Base-by-base conservation (phyloP, 495 filamentous ascomycete genomes). In the Talaromyces ruber region DNA sequence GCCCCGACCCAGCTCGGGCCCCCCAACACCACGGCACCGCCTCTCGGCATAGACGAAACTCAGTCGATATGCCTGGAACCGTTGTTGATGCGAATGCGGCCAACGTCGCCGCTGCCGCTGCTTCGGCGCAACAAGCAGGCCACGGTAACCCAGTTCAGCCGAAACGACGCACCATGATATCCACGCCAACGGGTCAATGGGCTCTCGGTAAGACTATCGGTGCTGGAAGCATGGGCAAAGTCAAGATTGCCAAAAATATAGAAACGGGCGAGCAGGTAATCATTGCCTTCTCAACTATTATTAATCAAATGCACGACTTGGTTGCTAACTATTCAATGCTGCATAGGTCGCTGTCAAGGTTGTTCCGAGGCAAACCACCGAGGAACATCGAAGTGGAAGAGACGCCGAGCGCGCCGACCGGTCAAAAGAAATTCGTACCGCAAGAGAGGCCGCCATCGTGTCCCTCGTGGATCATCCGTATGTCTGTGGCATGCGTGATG, bases 141-240 rank as follows among this genome's bases (percentile, higher is more conserved):
- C 64, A 60, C 74, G 55, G 64, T 25, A 67, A 74, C 67, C 67
- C 80, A 66, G 74, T 79, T 67, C 74, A 82, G 68, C 72, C 82
- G 30, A 84, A 86, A 63, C 85, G 91, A 65, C 84, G 92, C 63
- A 94, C 91, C 37, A 91, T 90, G 47, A 90, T 95, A 67, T 87
- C 86, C 32, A 91, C 92, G 4, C 84, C 84, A 28, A 90, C 90
- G 2, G 93, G 93, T 47, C 85, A 91, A 76, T 99, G 93, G 89
- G 82, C 90, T 26, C 81, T 99, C 54, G 94, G 93, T 22, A 98
- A 99, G 79, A 99, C 94, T 3, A 94, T 99, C 63, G 94, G 94
- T 53, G 92, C 93, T 60, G 94, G 94, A 11, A 97, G 93, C 71
- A 99, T 99, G 94, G 91, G 91, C 26, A 95, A 96, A 73, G 91